phyloP scores from a whole-genome alignment of 2,329 filamentous ascomycete species.

The Zymoseptoria brevis region DNA sequence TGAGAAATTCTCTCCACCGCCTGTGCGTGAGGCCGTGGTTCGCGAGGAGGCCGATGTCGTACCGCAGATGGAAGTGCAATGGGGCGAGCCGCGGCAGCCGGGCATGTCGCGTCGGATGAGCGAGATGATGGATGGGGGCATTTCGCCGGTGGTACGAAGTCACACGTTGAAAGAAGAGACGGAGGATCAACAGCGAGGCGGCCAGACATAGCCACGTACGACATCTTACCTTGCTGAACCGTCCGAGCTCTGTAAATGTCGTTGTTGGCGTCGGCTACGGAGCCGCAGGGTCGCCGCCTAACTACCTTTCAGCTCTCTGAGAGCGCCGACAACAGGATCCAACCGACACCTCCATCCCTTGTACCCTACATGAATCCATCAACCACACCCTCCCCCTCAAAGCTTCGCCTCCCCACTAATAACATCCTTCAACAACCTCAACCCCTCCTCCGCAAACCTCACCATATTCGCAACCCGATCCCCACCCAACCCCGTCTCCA shows the following conservation, averaged over 20 bases:
- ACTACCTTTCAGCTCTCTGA: too few relatives aligned
- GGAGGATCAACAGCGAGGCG: too few relatives aligned
- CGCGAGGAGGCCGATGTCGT: background rate
- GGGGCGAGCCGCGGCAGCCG: background rate
- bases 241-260: too few relatives aligned
- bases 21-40: background rate
- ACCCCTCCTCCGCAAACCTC: constrained; percentile 50
- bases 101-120: background rate
- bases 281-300: too few relatives aligned
- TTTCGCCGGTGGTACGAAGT: background rate
- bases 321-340: too few relatives aligned
- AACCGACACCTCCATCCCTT: background rate
- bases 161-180: background rate
- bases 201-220: too few relatives aligned
- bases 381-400: constrained; percentile 13
- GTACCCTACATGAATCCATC: too few relatives aligned
- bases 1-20: background rate
- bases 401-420: constrained; percentile 40
- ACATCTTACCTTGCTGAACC: too few relatives aligned
- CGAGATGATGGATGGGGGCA: background rate
- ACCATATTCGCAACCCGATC: constrained; percentile 57
- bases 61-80: background rate
- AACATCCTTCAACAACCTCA: constrained; percentile 50
- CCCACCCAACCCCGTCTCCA: constrained; percentile 46
- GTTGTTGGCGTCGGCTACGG: too few relatives aligned